Evolutionary conservation across 2,329 filamentous ascomycete genomes (phyloP).

Genomic region (Colletotrichum tropicale): DNA sequence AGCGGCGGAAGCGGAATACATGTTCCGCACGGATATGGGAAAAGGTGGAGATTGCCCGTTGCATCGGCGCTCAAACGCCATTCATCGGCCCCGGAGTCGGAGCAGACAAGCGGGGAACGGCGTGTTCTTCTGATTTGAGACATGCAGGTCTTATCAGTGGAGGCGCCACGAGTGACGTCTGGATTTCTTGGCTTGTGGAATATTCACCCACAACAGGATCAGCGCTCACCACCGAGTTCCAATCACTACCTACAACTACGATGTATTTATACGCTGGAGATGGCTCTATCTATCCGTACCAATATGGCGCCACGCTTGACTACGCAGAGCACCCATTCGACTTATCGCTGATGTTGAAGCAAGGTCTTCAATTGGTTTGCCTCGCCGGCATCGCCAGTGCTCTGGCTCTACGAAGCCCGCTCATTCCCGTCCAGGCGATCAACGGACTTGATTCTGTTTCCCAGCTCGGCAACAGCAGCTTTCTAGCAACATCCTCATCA

Average conservation of each 20-base stretch:
- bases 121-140: neutral
- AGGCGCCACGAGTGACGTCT: neutral
- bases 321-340: neutral
- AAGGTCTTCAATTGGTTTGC: neutral
- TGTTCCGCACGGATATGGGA: neutral
- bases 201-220: neutral
- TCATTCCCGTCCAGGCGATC: neutral
- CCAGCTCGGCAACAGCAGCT: neutral
- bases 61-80: neutral
- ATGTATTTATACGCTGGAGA: neutral
- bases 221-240: neutral
- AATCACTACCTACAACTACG: neutral
- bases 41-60: neutral
- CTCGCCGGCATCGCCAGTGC: neutral
- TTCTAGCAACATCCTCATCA: neutral
- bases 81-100: neutral
- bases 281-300: neutral
- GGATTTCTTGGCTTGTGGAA: neutral
- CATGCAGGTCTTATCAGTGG: neutral
- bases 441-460: neutral
- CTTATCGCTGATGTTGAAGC: neutral
- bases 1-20: neutral
- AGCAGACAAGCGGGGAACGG: neutral
- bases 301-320: neutral
- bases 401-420: neutral